These are phyloP conservation scores for Spencermartinsiella europaea DNA, from an alignment of 805 yeast genomes.

Conservation along the genomic window DNA sequence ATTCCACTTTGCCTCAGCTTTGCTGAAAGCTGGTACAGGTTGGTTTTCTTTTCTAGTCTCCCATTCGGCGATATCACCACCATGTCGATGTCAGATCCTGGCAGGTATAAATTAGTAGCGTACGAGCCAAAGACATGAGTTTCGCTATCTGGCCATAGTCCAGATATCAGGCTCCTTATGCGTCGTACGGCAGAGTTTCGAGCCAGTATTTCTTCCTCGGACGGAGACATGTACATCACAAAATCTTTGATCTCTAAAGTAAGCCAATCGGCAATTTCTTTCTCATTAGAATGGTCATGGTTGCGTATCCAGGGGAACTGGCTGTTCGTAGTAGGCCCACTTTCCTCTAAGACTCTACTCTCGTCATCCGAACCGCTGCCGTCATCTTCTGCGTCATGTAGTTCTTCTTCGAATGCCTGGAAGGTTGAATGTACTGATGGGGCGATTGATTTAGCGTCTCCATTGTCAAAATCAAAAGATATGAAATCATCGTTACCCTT, in stretches of 20 bases:
- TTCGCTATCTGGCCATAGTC: slow-evolving; percentile 73
- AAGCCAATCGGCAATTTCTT: slow-evolving; percentile 80
- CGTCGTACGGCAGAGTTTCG: slow-evolving; percentile 63
- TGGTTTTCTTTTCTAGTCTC: slow-evolving; percentile 51
- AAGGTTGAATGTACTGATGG: slow-evolving; percentile 12
- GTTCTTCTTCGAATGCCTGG: slow-evolving; percentile 13
- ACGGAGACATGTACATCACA: slow-evolving; percentile 80
- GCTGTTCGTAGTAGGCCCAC: background rate
- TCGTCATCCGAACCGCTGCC: slow-evolving; percentile 1
- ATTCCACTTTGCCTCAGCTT: slow-evolving; percentile 54
- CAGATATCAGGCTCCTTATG: slow-evolving; percentile 47
- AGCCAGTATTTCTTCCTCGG: slow-evolving; percentile 59
- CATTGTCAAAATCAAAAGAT: slow-evolving; percentile 11
- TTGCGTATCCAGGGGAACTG: slow-evolving; percentile 72
- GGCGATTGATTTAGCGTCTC: slow-evolving; percentile 8
- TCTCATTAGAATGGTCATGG: slow-evolving; percentile 70
- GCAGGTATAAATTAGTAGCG: slow-evolving; percentile 88
- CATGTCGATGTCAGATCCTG: slow-evolving; percentile 95
- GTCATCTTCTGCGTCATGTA: background rate
- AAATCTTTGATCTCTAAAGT: slow-evolving; percentile 82
- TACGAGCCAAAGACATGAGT: slow-evolving; percentile 88
- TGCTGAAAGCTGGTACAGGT: slow-evolving; percentile 67
- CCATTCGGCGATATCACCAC: slow-evolving; percentile 65
- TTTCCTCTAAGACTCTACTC: background rate
- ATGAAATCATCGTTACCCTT: slow-evolving; percentile 12